Evolutionary conservation across 352 stramenopile species (phyloP).

Genomic region (Globisporangium emineosum): DNA sequence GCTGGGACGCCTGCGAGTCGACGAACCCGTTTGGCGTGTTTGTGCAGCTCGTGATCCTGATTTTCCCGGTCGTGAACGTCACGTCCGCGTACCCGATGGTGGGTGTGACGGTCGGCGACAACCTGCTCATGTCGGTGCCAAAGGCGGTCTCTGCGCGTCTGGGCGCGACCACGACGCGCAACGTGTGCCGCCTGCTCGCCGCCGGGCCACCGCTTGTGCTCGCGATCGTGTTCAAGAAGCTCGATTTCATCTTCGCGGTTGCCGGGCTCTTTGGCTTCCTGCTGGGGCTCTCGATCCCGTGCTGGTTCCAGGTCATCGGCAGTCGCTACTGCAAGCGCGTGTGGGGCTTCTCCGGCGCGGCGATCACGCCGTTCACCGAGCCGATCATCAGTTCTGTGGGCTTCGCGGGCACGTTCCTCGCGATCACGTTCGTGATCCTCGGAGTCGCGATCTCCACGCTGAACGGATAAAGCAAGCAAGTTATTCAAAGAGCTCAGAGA

Average conservation of each 20-base stretch:
- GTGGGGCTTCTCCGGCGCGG: slow-evolving; percentile 62
- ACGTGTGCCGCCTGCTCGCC: slow-evolving; percentile 62
- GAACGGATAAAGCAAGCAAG: slow-evolving; percentile 26
- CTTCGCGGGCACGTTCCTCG: slow-evolving; percentile 59
- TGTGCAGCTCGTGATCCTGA: slow-evolving; percentile 74
- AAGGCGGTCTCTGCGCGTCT: slow-evolving; percentile 52
- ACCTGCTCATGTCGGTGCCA: slow-evolving; percentile 83
- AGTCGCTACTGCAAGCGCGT: slow-evolving; percentile 75
- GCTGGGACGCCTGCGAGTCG: slow-evolving; percentile 53
- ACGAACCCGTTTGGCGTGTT: slow-evolving; percentile 48
- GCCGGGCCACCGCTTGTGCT: slow-evolving; percentile 67
- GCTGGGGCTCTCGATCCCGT: slow-evolving; percentile 73
- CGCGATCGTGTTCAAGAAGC: slow-evolving; percentile 79
- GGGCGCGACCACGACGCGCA: slow-evolving; percentile 40
- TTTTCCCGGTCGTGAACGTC: slow-evolving; percentile 85
- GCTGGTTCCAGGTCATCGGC: slow-evolving; percentile 82
- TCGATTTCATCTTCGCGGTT: slow-evolving; percentile 84
- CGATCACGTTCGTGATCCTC: slow-evolving; percentile 67
- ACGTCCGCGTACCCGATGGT: slow-evolving; percentile 85
- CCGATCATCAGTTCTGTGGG: slow-evolving; percentile 59
- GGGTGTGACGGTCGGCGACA: slow-evolving; percentile 78
- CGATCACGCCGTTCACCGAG: slow-evolving; percentile 71
- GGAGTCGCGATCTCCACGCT: slow-evolving; percentile 65
- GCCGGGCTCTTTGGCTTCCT: slow-evolving; percentile 79
- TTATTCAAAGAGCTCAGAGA: neutral